These are phyloP conservation scores for Epichloe glyceriae DNA, from an alignment of 2,329 filamentous ascomycete species.

Conservation along the genomic window DNA sequence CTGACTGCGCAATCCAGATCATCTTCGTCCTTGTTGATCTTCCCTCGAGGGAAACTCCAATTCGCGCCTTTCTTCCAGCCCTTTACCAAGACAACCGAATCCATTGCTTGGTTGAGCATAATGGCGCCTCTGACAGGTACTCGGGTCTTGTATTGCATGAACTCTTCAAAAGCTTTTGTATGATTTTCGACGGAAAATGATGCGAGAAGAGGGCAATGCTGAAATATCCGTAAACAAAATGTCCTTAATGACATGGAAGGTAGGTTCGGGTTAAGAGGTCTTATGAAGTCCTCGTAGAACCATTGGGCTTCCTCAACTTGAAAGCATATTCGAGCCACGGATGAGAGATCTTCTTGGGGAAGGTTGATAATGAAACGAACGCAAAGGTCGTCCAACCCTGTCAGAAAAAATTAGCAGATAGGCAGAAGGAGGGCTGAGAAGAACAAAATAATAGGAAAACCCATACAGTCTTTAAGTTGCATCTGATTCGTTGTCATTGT, in stretches of 20 bases:
- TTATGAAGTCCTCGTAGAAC: slow-evolving; percentile 99
- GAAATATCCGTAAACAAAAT: slow-evolving; percentile 84
- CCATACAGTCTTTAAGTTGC: slow-evolving; percentile 78
- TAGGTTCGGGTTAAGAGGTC: slow-evolving; percentile 70
- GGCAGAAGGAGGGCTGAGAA: not conserved
- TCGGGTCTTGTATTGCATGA: slow-evolving; percentile 85
- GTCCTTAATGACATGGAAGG: slow-evolving; percentile 74
- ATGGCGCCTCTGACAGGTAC: slow-evolving; percentile 92
- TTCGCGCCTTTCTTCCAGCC: slow-evolving; percentile 95
- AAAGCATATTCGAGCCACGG: slow-evolving; percentile 90
- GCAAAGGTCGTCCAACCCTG: slow-evolving; percentile 93
- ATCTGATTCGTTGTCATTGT: slow-evolving; percentile 67
- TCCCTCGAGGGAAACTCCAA: slow-evolving; percentile 94
- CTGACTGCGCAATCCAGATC: slow-evolving; percentile 88
- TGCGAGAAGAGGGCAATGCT: slow-evolving; percentile 81
- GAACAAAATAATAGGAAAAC: not conserved
- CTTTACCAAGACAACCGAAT: slow-evolving; percentile 83
- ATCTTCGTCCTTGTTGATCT: slow-evolving; percentile 95
- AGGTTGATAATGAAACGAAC: slow-evolving; percentile 98
- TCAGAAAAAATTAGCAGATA: slow-evolving; percentile 12
- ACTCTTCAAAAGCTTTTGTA: slow-evolving; percentile 76
- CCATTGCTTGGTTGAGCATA: slow-evolving; percentile 86
- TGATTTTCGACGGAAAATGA: slow-evolving; percentile 68
- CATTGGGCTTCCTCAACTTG: slow-evolving; percentile 99
- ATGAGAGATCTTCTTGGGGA: slow-evolving; percentile 77